Base-by-base conservation (phyloP, 352 stramenopile genomes). In the Globisporangium splendens region DNA sequence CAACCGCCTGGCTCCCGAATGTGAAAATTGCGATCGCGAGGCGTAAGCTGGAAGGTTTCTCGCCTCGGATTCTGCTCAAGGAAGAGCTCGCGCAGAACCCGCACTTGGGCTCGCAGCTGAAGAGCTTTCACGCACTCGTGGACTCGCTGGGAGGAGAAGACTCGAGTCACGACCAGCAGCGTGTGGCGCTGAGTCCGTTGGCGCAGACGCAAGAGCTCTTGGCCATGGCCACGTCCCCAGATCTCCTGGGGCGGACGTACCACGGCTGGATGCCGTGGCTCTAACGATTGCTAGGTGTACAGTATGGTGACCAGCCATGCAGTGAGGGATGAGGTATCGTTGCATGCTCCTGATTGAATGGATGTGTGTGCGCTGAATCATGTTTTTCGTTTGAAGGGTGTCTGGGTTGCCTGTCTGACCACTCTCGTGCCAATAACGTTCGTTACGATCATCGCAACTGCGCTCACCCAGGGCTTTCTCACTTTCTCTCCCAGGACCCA, bases 201-300 rank as follows among this genome's bases (percentile, higher is more conserved):
- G 69, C 65, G n/a, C 91, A 97, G 56, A 88, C 92, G 6, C 70
- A 96, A 33, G 79, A 89, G 53, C 72, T 97, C 14, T 61, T 97
- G 22, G 65, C 75, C 17, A 65, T 97, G 35, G 89, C 91, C 0
- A 93, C 79, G 1, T 82, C 89, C 5, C 79, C 87, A 8, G 79
- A 94, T 59, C 54, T 97, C 3, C 69, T 97, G 11, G 83, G 84
- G 3, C 78, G 84, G 20, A 93, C 80, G 1, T 93, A 88, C 50
- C 80, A 89, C 50, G 83, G 81, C 2, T 93, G 83, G 83, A 93
- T 89, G 81, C 79, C 83, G 52, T 91, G 83, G 83, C 69, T 91
- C 48, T 90, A 43, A 38, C 14, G 1, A 12, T 28, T 49, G 17
- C 10, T n/a, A 58, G 33, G 42, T 55, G 31, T 10, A n/a, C n/a